A percentile compares a stretch with the other conserved stretches of the same genome.
Conservation (phyloP, 257 asterid genomes). For the Nicotiana knightiana region DNA sequence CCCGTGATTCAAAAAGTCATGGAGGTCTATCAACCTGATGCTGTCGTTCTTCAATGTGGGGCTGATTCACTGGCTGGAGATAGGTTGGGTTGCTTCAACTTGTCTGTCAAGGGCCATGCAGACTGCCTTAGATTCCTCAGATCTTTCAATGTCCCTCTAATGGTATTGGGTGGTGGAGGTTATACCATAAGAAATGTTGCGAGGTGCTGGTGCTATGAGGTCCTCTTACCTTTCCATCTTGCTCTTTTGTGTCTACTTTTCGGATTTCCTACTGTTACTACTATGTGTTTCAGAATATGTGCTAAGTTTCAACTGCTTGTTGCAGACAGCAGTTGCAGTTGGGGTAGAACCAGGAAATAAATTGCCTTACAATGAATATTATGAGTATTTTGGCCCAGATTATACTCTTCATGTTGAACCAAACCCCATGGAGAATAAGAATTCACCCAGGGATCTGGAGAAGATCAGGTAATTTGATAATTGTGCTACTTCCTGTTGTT, state of each 20-base stretch:
- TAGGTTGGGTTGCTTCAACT: constrained; percentile 60
- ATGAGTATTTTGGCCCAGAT: constrained; percentile 83
- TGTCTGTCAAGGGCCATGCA: constrained; percentile 64
- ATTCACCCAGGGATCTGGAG: constrained; percentile 58
- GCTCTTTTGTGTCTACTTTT: not conserved
- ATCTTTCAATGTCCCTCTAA: constrained; percentile 59
- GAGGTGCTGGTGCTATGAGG: constrained; percentile 75
- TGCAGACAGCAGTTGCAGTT: constrained; percentile 89
- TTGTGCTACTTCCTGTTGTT: not conserved
- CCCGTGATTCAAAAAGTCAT: constrained; percentile 51
- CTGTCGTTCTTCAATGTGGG: constrained; percentile 70
- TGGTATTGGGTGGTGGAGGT: constrained; percentile 77
- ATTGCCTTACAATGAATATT: constrained; percentile 76
- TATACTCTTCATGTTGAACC: constrained; percentile 72
- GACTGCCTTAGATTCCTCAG: constrained; percentile 56
- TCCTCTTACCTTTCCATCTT: constrained; percentile 9
- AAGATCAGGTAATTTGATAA: constrained; percentile 49
- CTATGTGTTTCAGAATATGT: not conserved
- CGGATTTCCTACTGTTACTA: not conserved
- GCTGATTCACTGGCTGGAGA: constrained; percentile 68
- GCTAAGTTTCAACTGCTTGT: constrained; percentile 18
- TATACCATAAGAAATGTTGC: constrained; percentile 63
- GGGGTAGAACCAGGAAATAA: constrained; percentile 78
- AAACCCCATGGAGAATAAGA: constrained; percentile 51
- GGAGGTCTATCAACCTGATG: constrained; percentile 63